Evolutionary conservation across 2,329 filamentous ascomycete genomes (phyloP), one percentile per base, ranked within the genome.

Genomic region (Pyrenophora seminiperda): DNA sequence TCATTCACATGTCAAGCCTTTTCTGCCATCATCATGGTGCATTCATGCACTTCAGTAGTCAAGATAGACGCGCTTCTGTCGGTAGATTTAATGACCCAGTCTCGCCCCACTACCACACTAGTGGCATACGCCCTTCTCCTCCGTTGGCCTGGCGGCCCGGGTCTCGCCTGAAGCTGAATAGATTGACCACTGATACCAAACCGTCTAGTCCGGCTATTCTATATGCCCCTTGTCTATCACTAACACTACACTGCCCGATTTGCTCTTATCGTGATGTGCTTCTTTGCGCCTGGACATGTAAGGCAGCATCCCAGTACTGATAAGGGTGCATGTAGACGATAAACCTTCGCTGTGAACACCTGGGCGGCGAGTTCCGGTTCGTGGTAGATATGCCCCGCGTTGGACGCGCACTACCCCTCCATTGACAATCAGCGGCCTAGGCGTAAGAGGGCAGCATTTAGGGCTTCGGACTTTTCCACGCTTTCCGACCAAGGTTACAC

Each of bases 261-360:
- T 31, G 13, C 11, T 20, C 49, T 47, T 60, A 56, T 57, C 52
- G 47, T 47, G 7, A 18, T 41, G 46, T 47, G 20, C 36, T 46
- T 40, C 14, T 9, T 39, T 39, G 27, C 32, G 14, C 41, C 33
- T 18, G 30, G 36, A 10, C 45, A 34, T 27, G 46, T 36, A 49
- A 14, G 36, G 46, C 33, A 24, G 18, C 11, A 43, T 15, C 19
- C 20, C 4, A 20, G 40, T 36, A 55, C 53, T 63, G 62, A 65
- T 65, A 65, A 65, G 52, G 17, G 22, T 60, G 58, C 58, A 59
- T 27, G 24, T 27, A 27, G 13, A 27, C 24, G 24, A 27, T 59
- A 47, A 53, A 37, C 42, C 36, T 41, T 50, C 22, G 54, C 50
- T 55, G 46, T 55, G 52, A 58, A 34, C 48, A 47, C 27, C 54